Evolutionary conservation across 352 stramenopile species (phyloP).

Genomic region (Aphanomyces euteiches): DNA sequence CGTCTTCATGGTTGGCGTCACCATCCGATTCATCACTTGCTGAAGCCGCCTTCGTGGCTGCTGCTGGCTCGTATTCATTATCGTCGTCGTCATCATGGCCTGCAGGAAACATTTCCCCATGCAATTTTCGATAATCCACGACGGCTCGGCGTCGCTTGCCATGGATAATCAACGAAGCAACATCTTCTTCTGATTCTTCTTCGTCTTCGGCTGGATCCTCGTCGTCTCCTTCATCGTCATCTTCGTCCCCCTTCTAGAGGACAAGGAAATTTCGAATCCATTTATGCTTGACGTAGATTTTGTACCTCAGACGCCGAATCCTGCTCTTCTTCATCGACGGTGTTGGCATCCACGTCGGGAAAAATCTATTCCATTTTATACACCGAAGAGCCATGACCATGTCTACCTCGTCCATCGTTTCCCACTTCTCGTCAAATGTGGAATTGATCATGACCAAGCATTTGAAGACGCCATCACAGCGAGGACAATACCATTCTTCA

Average conservation of each 20-base stretch:
- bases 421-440: conserved; percentile 65
- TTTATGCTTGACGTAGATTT: neutral
- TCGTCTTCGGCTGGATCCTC: conserved; percentile 25
- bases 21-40: conserved; percentile 30
- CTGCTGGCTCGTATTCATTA: conserved; percentile 16
- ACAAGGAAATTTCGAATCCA: conserved; percentile 5
- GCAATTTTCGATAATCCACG: conserved; percentile 79
- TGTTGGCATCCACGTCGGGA: conserved; percentile 14
- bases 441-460: conserved; percentile 77
- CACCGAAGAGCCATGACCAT: neutral
- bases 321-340: neutral
- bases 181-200: conserved; percentile 32
- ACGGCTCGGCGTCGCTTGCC: conserved; percentile 75
- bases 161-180: conserved; percentile 44
- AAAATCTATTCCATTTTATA: conserved; percentile 23
- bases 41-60: conserved; percentile 41
- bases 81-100: conserved; percentile 48
- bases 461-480: conserved; percentile 73
- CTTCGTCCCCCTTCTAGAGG: neutral
- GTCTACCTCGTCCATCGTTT: conserved; percentile 45
- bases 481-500: conserved; percentile 76
- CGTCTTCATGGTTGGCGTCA: conserved; percentile 25
- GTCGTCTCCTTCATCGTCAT: conserved; percentile 22
- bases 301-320: neutral
- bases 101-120: conserved; percentile 69